Conservation (phyloP, 257 asterid species). For the Apocynum venetum region DNA sequence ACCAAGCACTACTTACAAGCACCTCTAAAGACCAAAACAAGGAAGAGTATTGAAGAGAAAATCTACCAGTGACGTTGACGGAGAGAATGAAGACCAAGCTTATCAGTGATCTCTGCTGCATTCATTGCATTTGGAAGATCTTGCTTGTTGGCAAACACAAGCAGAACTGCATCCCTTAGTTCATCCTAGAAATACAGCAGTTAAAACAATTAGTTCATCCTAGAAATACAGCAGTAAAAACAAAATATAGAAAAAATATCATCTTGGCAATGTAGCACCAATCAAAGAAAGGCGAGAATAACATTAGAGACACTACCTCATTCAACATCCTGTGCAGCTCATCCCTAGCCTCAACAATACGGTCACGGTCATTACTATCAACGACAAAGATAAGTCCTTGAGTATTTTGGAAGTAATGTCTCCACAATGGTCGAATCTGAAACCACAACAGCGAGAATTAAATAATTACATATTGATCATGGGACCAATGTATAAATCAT, state of each 20-base stretch:
- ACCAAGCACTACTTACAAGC: neutral
- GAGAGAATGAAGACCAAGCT: conserved; percentile 67
- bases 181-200: conserved; percentile 32
- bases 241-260: neutral
- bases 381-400: conserved; percentile 16
- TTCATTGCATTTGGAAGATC: conserved; percentile 77
- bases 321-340: conserved; percentile 18
- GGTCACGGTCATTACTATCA: conserved; percentile 18
- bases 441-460: neutral
- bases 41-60: neutral
- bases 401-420: conserved; percentile 16
- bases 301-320: conserved; percentile 1
- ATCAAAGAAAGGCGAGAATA: neutral
- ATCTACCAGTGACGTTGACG: conserved; percentile 59
- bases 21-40: neutral
- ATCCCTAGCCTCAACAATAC: conserved; percentile 18
- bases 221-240: conserved; percentile 11
- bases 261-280: neutral
- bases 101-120: conserved; percentile 61
- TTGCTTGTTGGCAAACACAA: conserved; percentile 69
- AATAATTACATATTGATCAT: neutral
- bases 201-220: conserved; percentile 39
- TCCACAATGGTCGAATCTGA: conserved; percentile 18
- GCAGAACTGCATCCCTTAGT: conserved; percentile 63
- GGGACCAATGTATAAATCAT: neutral